A percentile compares a stretch with the other conserved stretches of the same genome.
These are phyloP conservation scores for Pythium rhizo-oryzae DNA, from an alignment of 352 stramenopile species.

Conservation along the genomic window DNA sequence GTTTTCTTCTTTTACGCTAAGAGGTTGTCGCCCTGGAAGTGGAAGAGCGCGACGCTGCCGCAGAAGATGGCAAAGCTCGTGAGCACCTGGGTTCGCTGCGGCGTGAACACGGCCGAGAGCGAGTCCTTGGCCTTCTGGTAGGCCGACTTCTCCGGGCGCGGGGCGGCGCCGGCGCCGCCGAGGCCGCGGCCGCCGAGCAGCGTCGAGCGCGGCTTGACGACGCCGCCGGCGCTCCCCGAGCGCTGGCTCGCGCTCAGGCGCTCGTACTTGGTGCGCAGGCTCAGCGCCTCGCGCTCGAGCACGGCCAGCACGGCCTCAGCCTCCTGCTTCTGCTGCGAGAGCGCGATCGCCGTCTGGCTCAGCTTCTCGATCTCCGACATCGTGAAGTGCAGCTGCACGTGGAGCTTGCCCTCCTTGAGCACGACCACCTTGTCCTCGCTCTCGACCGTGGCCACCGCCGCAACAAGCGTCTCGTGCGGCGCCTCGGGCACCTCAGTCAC, in stretches of 20 bases:
- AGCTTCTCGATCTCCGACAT: slow-evolving; percentile 82
- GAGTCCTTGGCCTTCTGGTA: slow-evolving; percentile 73
- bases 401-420: slow-evolving; percentile 40
- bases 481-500: slow-evolving; percentile 8
- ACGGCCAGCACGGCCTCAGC: slow-evolving; percentile 59
- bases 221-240: slow-evolving; percentile 51
- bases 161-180: slow-evolving; percentile 32
- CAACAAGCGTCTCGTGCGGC: slow-evolving; percentile 19
- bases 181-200: slow-evolving; percentile 58
- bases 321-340: slow-evolving; percentile 86
- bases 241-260: slow-evolving; percentile 80
- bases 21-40: slow-evolving; percentile 86
- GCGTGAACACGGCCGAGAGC: slow-evolving; percentile 60
- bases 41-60: slow-evolving; percentile 72
- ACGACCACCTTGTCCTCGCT: slow-evolving; percentile 28
- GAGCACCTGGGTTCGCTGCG: slow-evolving; percentile 74
- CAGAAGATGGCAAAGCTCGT: slow-evolving; percentile 79
- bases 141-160: slow-evolving; percentile 49
- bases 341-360: slow-evolving; percentile 62
- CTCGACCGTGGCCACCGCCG: slow-evolving; percentile 17
- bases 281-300: slow-evolving; percentile 75
- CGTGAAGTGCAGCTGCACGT: slow-evolving; percentile 68
- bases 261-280: slow-evolving; percentile 81
- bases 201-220: slow-evolving; percentile 61
- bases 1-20: slow-evolving; percentile 54